Evolutionary conservation across 108 stramenopile genomes (phyloP).

Genomic region (Hondaea fermentalgiana): DNA sequence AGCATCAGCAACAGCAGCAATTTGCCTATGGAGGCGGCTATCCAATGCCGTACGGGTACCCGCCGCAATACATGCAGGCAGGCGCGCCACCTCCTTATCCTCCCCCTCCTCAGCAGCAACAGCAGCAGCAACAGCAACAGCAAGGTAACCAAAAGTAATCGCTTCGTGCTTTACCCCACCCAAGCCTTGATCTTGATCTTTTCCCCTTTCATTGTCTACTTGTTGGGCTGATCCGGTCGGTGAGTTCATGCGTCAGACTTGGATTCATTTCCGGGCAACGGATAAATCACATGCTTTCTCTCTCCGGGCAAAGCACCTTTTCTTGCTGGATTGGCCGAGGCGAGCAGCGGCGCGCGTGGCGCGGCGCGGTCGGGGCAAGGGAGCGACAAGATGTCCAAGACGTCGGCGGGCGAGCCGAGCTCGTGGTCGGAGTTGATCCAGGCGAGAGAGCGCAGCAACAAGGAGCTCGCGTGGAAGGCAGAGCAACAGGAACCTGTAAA

Average conservation of each 20-base stretch:
- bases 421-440: not conserved
- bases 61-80: not conserved
- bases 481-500: not conserved
- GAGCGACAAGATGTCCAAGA: no score
- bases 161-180: not conserved
- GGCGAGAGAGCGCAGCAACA: not conserved
- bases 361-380: not conserved
- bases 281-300: no score
- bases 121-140: not conserved
- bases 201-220: no score
- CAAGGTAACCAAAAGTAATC: not conserved
- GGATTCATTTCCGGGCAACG: no score
- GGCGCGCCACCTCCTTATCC: not conserved
- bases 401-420: not conserved
- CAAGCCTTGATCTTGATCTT: no score
- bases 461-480: not conserved
- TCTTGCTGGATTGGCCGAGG: no score
- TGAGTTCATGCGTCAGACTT: no score
- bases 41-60: not conserved
- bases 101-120: not conserved
- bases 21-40: not conserved
- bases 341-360: no score
- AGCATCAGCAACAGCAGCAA: not conserved
- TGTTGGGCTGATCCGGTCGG: no score
- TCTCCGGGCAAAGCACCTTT: no score